Evolutionary conservation across 306 rosid genomes (phyloP).

Genomic region (Biancaea sappan): DNA sequence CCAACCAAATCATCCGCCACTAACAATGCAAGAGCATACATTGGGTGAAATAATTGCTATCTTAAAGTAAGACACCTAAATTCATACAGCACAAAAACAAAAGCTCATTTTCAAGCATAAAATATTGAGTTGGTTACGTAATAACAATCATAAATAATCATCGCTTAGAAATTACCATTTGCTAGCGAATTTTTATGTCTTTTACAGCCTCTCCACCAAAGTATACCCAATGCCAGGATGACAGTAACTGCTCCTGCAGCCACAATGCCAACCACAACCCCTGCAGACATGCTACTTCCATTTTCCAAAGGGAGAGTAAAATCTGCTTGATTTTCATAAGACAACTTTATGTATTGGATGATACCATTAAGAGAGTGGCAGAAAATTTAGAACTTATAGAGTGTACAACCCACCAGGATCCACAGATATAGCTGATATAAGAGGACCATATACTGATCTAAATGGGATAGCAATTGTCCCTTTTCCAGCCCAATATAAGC

Average conservation of each 20-base stretch:
- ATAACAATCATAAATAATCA: no score
- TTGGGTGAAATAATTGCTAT: no score
- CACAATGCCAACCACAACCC: not conserved
- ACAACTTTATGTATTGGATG: not conserved
- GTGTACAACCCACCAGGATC: not conserved
- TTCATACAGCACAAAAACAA: no score
- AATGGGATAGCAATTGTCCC: not conserved
- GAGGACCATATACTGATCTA: not conserved
- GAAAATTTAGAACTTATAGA: not conserved
- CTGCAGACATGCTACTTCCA: not conserved
- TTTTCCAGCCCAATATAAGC: slow-evolving; percentile 36
- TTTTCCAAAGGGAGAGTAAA: not conserved
- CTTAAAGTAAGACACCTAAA: no score
- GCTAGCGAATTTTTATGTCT: not conserved
- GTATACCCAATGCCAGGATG: not conserved
- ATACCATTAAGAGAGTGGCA: not conserved
- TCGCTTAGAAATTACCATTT: not conserved
- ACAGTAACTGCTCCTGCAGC: not conserved
- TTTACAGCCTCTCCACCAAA: not conserved
- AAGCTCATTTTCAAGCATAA: no score
- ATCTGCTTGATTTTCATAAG: not conserved
- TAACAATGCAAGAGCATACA: not conserved
- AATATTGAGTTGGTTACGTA: no score
- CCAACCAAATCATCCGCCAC: no score
- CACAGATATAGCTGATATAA: not conserved